Conservation (phyloP, 352 stramenopile genomes). For the Pythium myriotylum region DNA sequence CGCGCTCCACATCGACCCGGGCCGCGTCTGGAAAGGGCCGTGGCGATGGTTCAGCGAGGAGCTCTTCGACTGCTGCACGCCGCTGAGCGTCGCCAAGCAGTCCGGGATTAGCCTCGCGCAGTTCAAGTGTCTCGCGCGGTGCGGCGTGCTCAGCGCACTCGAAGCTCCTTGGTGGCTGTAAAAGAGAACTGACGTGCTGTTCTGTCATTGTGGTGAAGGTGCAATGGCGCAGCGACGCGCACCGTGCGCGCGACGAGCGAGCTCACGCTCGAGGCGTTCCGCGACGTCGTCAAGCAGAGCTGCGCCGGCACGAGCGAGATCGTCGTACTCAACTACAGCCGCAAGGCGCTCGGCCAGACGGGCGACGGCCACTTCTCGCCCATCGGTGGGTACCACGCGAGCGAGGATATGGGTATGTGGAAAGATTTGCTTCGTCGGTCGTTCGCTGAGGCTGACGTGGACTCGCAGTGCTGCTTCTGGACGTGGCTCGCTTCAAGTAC, state of each 20-base stretch:
- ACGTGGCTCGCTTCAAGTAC: constrained; percentile 97
- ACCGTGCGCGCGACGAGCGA: constrained; percentile 38
- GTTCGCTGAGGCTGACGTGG: not conserved
- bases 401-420: constrained; percentile 69
- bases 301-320: constrained; percentile 80
- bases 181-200: too few relatives aligned
- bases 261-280: constrained; percentile 59
- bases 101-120: constrained; percentile 70
- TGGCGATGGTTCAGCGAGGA: constrained; percentile 88
- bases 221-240: constrained; percentile 36
- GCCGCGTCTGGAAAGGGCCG: constrained; percentile 73
- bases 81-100: constrained; percentile 68
- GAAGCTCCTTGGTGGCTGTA: constrained; percentile 41
- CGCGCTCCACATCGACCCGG: constrained; percentile 73
- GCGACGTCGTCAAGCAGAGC: constrained; percentile 70
- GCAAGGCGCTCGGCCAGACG: constrained; percentile 92
- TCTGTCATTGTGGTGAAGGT: not conserved
- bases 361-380: constrained; percentile 97
- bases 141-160: too few relatives aligned
- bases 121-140: not conserved
- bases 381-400: constrained; percentile 93
- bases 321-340: constrained; percentile 92
- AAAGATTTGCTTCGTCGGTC: not conserved
- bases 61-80: constrained; percentile 81
- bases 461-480: constrained; percentile 92